A percentile compares a stretch with the other conserved stretches of the same genome.
Evolutionary conservation across 371 early-diverging fungal species (phyloP).

Genomic region (Mortierella sp.): DNA sequence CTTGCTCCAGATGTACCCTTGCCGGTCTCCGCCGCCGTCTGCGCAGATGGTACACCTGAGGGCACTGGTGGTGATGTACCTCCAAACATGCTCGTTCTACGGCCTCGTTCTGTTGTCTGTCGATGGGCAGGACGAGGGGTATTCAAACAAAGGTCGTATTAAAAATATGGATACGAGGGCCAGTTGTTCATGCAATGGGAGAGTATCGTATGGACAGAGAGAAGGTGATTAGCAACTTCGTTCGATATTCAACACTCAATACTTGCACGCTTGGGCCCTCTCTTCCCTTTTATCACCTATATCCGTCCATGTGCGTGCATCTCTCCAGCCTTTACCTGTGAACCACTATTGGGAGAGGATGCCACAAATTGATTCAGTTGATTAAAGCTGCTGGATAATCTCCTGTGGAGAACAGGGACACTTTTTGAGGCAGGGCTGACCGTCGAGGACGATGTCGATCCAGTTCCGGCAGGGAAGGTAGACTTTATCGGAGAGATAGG

Average conservation of each 20-base stretch:
- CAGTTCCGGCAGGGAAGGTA: not conserved
- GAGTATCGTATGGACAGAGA: too few species aligned
- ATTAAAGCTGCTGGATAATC: slow-evolving; percentile 48
- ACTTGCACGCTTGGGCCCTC: not conserved
- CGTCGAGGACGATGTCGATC: not conserved
- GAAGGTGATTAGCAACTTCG: too few species aligned
- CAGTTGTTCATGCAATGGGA: too few species aligned
- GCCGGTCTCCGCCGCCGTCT: not conserved
- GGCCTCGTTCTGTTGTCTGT: slow-evolving; percentile 27
- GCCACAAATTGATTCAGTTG: slow-evolving; percentile 41
- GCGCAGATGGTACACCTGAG: not conserved
- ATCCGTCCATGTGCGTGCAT: not conserved
- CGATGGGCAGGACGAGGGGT: too few species aligned
- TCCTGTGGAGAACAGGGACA: slow-evolving; percentile 32
- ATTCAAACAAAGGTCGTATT: too few species aligned
- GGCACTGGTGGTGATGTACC: slow-evolving; percentile 16
- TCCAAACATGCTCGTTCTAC: slow-evolving; percentile 43
- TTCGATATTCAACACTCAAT: too few species aligned
- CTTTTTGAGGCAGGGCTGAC: slow-evolving; percentile 9
- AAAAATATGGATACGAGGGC: too few species aligned
- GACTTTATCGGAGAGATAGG: slow-evolving; percentile 27
- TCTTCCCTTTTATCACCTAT: not conserved
- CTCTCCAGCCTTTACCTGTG: slow-evolving; percentile 12
- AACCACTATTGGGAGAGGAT: slow-evolving; percentile 6
- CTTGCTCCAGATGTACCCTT: slow-evolving; percentile 15